phyloP scores from a whole-genome alignment of 192 early-diverging fungal genomes.

The Backusella luteola region DNA sequence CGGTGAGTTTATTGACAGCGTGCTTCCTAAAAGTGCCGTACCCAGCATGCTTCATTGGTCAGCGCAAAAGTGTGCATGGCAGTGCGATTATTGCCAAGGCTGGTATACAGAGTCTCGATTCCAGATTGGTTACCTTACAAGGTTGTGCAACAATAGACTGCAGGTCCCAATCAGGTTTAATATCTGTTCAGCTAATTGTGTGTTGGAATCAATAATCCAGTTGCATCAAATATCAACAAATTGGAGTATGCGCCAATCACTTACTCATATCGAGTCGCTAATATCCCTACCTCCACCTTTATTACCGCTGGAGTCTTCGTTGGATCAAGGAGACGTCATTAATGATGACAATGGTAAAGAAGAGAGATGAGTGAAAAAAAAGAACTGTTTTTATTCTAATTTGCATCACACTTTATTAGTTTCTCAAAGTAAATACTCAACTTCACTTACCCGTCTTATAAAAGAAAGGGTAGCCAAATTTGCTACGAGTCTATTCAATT shows the following conservation, averaged over 20 bases:
- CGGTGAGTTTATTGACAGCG: background rate
- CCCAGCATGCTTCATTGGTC: background rate
- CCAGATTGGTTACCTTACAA: slow-evolving; percentile 26
- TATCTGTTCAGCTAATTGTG: slow-evolving; percentile 23
- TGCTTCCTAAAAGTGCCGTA: slow-evolving; percentile 8
- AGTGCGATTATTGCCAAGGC: slow-evolving; percentile 19
- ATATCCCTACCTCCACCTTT: background rate
- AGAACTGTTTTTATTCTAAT: background rate
- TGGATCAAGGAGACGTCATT: background rate
- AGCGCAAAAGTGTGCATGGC: background rate
- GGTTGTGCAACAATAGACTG: slow-evolving; percentile 21
- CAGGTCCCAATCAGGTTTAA: slow-evolving; percentile 23
- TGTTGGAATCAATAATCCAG: background rate
- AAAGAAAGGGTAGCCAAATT: background rate
- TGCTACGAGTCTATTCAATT: background rate
- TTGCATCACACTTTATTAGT: background rate
- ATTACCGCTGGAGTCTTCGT: background rate
- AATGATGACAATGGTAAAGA: background rate
- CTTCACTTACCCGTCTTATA: background rate
- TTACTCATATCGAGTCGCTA: background rate
- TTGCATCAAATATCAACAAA: background rate
- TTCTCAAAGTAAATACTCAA: background rate
- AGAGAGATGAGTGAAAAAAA: too few relatives aligned
- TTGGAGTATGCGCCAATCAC: slow-evolving; percentile 6
- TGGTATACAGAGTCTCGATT: slow-evolving; percentile 14